A percentile compares a stretch with the other conserved stretches of the same genome.
These are phyloP conservation scores for Tuber brumale DNA, from an alignment of 495 filamentous ascomycete genomes.

Conservation along the genomic window DNA sequence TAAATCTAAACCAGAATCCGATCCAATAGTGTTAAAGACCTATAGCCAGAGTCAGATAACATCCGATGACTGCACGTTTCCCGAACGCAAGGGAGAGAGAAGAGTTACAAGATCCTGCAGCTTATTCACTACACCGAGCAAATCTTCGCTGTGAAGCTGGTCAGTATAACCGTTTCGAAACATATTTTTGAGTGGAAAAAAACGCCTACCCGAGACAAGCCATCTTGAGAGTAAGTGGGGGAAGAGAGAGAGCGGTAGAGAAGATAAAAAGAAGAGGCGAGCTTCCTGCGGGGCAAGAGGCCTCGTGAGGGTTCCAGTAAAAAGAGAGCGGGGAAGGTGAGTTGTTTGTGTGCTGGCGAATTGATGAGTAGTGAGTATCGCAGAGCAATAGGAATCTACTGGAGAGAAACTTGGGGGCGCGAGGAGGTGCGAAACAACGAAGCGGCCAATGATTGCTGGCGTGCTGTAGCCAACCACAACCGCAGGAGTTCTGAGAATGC, in stretches of 20 bases:
- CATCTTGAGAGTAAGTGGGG: constrained; percentile 30
- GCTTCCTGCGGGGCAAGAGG: constrained; percentile 7
- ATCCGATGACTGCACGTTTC: background rate
- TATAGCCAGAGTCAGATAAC: constrained; percentile 8
- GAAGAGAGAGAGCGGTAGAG: constrained; percentile 19
- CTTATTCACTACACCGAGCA: constrained; percentile 89
- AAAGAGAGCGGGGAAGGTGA: constrained; percentile 31
- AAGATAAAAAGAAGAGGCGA: constrained; percentile 14
- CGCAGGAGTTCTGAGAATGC: constrained; percentile 17
- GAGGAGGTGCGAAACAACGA: constrained; percentile 21
- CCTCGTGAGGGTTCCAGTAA: constrained; percentile 24
- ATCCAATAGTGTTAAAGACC: constrained; percentile 97
- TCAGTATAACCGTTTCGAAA: constrained; percentile 29
- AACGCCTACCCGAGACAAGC: constrained; percentile 36
- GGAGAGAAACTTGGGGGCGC: constrained; percentile 24
- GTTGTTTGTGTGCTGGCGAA: constrained; percentile 35
- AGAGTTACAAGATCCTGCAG: constrained; percentile 75
- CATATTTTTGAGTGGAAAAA: constrained; percentile 13
- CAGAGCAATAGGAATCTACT: constrained; percentile 31
- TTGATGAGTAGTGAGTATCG: constrained; percentile 24
- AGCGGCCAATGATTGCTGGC: constrained; percentile 21
- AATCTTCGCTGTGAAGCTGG: constrained; percentile 70
- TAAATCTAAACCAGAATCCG: constrained; percentile 84
- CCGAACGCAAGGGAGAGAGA: constrained; percentile 7
- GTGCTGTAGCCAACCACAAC: constrained; percentile 22